phyloP scores from a whole-genome alignment of 495 filamentous ascomycete species.

The Zalerion maritima region DNA sequence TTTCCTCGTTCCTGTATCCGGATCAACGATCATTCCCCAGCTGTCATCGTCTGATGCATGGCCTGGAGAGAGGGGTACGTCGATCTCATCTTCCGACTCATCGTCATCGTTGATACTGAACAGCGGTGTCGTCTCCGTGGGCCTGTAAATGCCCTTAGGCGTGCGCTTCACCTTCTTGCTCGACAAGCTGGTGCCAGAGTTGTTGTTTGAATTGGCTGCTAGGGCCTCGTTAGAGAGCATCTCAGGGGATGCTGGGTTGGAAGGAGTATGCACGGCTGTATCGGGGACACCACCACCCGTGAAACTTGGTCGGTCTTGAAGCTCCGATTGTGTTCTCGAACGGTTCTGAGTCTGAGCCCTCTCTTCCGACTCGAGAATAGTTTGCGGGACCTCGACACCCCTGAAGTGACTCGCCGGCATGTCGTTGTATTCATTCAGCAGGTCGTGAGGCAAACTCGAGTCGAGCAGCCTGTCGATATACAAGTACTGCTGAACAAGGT shows the following conservation, averaged over 20 bases:
- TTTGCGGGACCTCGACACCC: slow-evolving; percentile 37
- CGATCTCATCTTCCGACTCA: slow-evolving; percentile 20
- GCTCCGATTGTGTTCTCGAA: slow-evolving; percentile 1
- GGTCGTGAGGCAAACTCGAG: slow-evolving; percentile 69
- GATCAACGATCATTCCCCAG: slow-evolving; percentile 11
- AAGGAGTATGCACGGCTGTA: slow-evolving; percentile 3
- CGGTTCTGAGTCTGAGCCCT: slow-evolving; percentile 9
- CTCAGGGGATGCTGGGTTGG: slow-evolving; percentile 6
- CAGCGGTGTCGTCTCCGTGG: slow-evolving; percentile 53
- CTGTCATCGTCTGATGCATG: slow-evolving; percentile 10
- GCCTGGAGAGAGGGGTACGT: slow-evolving; percentile 8
- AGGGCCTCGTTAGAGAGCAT: slow-evolving; percentile 7
- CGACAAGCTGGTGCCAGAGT: slow-evolving; percentile 8
- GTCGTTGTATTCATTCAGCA: slow-evolving; percentile 73
- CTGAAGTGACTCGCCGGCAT: slow-evolving; percentile 26
- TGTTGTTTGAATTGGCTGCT: no score
- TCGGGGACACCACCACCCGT: slow-evolving; percentile 1
- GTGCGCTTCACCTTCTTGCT: slow-evolving; percentile 55
- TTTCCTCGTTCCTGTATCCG: slow-evolving; percentile 11
- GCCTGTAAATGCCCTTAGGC: slow-evolving; percentile 67
- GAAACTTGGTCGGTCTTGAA: no score
- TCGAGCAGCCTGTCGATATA: slow-evolving; percentile 88
- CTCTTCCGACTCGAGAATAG: slow-evolving; percentile 45
- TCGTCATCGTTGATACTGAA: slow-evolving; percentile 20
- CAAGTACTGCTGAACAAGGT: slow-evolving; percentile 69